A percentile compares a stretch with the other conserved stretches of the same genome.
phyloP scores from a whole-genome alignment of 345 rosid species.

The Eucalyptus erythrocorys region DNA sequence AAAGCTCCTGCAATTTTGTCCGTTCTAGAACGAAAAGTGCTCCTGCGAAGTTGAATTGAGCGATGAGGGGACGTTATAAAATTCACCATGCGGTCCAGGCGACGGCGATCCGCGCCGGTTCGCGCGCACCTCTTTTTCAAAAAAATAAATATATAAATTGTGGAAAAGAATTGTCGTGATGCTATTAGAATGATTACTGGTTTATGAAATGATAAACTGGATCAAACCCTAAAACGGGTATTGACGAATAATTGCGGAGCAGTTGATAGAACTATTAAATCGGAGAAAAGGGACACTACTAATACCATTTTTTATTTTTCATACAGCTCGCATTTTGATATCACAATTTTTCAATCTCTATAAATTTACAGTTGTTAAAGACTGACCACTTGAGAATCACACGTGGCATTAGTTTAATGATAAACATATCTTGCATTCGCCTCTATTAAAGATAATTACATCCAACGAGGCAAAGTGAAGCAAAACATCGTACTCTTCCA shows the following conservation, averaged over 20 bases:
- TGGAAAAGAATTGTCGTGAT: not conserved
- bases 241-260: not conserved
- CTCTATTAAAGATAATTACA: not conserved
- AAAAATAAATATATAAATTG: not conserved
- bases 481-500: not conserved
- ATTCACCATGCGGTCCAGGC: not conserved
- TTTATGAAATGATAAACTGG: not conserved
- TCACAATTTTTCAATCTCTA: not conserved
- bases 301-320: not conserved
- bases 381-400: not conserved
- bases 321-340: not conserved
- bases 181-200: not conserved
- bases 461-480: not conserved
- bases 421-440: not conserved
- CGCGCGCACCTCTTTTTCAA: not conserved
- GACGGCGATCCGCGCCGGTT: not conserved
- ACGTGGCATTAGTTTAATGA: not conserved
- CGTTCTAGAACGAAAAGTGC: not conserved
- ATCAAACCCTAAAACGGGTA: not conserved
- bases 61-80: not conserved
- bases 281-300: not conserved
- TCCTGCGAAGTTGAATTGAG: not conserved
- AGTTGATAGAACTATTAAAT: not conserved
- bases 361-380: not conserved
- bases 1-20: not conserved